Conservation (phyloP, 179 eudicot genomes). For the Silene coronaria region DNA sequence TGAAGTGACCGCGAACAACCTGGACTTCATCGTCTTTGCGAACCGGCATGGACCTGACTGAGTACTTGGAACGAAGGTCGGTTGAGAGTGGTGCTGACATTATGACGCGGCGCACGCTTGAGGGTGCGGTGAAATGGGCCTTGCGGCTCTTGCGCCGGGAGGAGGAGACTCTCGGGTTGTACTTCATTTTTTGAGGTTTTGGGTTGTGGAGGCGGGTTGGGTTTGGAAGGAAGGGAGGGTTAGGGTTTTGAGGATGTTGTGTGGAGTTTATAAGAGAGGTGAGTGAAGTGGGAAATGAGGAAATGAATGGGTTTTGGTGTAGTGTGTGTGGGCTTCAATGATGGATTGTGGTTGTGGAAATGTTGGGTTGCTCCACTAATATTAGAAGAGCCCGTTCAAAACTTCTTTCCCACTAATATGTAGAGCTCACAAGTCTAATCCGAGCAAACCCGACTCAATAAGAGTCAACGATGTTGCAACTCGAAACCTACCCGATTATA, state of each 20-base stretch:
- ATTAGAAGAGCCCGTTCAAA: too few relatives aligned
- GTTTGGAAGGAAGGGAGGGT: neutral
- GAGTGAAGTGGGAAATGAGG: neutral
- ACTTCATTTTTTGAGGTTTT: conserved; percentile 32
- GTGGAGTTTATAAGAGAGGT: neutral
- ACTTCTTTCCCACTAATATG: too few relatives aligned
- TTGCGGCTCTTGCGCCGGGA: conserved; percentile 52
- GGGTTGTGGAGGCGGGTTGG: neutral
- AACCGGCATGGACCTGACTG: conserved; percentile 54
- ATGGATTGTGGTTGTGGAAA: too few relatives aligned
- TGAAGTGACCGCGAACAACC: conserved; percentile 51
- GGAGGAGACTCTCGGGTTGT: conserved; percentile 38
- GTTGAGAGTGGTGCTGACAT: conserved; percentile 51
- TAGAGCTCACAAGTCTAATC: too few relatives aligned
- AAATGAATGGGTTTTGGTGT: neutral
- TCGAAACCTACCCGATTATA: too few relatives aligned
- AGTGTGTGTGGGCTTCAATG: neutral
- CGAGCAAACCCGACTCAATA: too few relatives aligned
- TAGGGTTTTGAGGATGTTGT: conserved; percentile 22
- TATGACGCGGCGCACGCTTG: conserved; percentile 42
- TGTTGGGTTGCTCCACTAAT: too few relatives aligned
- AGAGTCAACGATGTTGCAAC: too few relatives aligned
- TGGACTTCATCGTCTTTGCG: conserved; percentile 59
- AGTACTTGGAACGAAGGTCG: conserved; percentile 51
- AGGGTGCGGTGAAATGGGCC: conserved; percentile 60